Base-by-base conservation (phyloP, 306 rosid genomes). In the Vicia sativa region DNA sequence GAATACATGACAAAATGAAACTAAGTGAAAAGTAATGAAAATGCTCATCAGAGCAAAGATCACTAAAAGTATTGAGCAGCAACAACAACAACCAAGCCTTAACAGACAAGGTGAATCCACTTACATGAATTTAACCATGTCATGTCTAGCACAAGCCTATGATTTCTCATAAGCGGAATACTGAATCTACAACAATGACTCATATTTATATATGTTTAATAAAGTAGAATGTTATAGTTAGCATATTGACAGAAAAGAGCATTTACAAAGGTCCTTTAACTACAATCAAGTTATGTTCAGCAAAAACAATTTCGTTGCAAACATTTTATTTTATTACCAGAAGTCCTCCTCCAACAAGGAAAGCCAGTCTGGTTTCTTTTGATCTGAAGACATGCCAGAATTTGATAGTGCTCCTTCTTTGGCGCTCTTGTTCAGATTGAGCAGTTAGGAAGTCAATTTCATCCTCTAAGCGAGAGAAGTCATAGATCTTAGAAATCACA, bases 281-380 rank as follows among this genome's bases (percentile, higher is more conserved):
- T 56, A 43, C 46, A 45, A 53, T 46, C 7, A 46, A 34, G 48
- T 49, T 21, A 37, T 23, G 26, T 19, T 73, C 43, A 55, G 57
- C 41, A 54, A 23, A 34, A 62, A 55, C 13, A 45, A 25, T 62
- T 21, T 55, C 41, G 1, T 41, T 29, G 21, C 39, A 8, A 56
- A 19, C 28, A 55, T 54, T 73, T 59, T 43, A 55, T 54, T 68
- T 66, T 44, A 50, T 55, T 88, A 91, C 97, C 96, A 83, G 85
- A 68, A 91, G 83, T 71, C 96, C 96, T 13, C 82, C 97, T 65
- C 96, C 97, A 38, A 85, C 96, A 13, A 91, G 48, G 83, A 91
- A 91, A n/a, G 97, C 91, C 31, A 88, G 77, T 72, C 93, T 73
- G 79, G 85, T 88, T 87, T 91, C 91, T 78, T 91, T 88, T 53